Evolutionary conservation across 208 protist genomes (phyloP), one percentile per base, ranked within the genome.

Genomic region (Crithidia brevicula): DNA sequence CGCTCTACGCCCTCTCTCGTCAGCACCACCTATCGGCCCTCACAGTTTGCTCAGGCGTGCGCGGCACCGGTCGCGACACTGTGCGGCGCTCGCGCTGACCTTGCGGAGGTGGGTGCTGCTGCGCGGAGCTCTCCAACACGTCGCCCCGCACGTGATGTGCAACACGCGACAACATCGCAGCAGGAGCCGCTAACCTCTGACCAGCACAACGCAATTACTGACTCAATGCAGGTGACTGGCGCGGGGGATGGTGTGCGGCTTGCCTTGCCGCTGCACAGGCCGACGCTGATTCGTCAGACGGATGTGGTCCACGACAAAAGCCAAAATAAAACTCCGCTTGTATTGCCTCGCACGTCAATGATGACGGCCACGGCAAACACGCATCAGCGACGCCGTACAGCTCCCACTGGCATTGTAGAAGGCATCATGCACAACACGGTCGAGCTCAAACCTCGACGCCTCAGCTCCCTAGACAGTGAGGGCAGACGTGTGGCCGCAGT

Each of bases 21-120:
- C n/a, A 86, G 81, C 62, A 67, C 52, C 13, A 86, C 81, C 30
- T 73, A 82, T 42, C 43, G 60, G 2, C 81, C 81, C 0, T 71
- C 72, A 2, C 71, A 86, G 34, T 47, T 86, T 7, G 67, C 73
- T 46, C 45, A 51, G 20, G 46, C 36, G 27, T 7, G 3, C 15
- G 50, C 11, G 23, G 27, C 28, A 11, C 34, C 45, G 8, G 9
- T 13, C 0, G 15, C 36, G 36, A 40, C 36, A n/a, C n/a, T n/a
- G n/a, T n/a, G n/a, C n/a, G n/a, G n/a, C n/a, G n/a, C n/a, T n/a
- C n/a, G n/a, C n/a, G n/a, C n/a, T n/a, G n/a, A n/a, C n/a, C n/a
- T n/a, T n/a, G n/a, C n/a, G 36, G 36, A 7, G 15, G 36, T 13
- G 8, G 15, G 36, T 40, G 36, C 36, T 40, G 36, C 36, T 16